A percentile compares a stretch with the other conserved stretches of the same genome.
Conservation (phyloP, 1,284 basidiomycete species). For the Ganoderma leucocontextum region DNA sequence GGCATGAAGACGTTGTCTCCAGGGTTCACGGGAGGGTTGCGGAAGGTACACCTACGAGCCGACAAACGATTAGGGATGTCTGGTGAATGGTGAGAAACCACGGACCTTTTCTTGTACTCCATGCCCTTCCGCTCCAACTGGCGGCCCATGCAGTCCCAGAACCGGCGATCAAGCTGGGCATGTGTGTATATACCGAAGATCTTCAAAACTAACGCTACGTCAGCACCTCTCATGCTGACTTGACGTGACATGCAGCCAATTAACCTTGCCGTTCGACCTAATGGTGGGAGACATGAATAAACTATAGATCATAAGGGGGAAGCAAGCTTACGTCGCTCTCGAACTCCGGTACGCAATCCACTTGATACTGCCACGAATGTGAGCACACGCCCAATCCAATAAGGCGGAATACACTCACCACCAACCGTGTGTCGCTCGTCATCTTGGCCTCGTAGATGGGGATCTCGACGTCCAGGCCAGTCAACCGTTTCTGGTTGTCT, state of each 20-base stretch:
- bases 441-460: conserved; percentile 77
- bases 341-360: conserved; percentile 64
- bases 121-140: conserved; percentile 61
- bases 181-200: conserved; percentile 75
- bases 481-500: conserved; percentile 73
- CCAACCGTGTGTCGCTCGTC: conserved; percentile 64
- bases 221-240: neutral
- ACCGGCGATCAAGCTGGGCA: conserved; percentile 58
- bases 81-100: conserved; percentile 9
- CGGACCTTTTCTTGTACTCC: conserved; percentile 59
- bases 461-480: conserved; percentile 49
- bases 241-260: neutral
- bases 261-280: conserved; percentile 64
- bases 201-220: conserved; percentile 51
- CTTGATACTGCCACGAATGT: conserved; percentile 58
- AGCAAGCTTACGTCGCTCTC: conserved; percentile 52
- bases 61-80: conserved; percentile 16
- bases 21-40: conserved; percentile 46
- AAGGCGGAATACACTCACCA: conserved; percentile 52
- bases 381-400: neutral
- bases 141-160: conserved; percentile 65
- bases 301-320: neutral
- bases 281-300: neutral
- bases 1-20: conserved; percentile 54
- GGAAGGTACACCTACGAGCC: conserved; percentile 51